Conservation (phyloP, 257 asterid genomes). For the Solanum etuberosum region DNA sequence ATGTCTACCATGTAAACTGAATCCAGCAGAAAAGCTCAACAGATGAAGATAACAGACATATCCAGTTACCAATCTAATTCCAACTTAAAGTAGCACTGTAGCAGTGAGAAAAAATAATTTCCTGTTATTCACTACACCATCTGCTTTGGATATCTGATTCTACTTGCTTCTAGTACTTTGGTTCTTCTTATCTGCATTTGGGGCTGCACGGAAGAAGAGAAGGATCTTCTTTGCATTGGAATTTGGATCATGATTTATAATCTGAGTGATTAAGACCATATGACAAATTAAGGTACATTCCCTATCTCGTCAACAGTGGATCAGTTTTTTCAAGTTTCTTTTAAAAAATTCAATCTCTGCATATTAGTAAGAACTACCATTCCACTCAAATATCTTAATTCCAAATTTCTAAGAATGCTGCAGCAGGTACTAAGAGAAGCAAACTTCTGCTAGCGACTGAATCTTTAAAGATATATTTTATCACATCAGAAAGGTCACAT, state of each 20-base stretch:
- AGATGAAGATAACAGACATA: background rate
- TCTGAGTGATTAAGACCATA: background rate
- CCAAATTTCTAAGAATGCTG: background rate
- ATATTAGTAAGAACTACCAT: background rate
- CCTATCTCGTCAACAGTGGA: background rate
- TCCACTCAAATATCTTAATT: background rate
- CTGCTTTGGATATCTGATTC: background rate
- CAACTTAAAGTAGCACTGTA: background rate
- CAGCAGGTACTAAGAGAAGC: background rate
- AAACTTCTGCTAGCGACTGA: background rate
- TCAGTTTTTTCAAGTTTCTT: background rate
- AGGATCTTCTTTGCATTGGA: background rate
- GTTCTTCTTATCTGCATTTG: background rate
- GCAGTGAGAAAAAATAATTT: background rate
- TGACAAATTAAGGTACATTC: background rate
- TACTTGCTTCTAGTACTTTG: background rate
- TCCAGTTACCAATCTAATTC: background rate
- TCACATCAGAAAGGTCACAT: background rate
- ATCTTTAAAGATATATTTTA: background rate
- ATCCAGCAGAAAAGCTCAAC: background rate
- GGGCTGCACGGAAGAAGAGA: background rate
- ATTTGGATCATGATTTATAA: background rate
- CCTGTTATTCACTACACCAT: background rate
- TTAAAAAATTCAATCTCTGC: background rate
- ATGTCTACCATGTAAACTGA: background rate